Conservation (phyloP, 2,329 filamentous ascomycete species). For the Pestalotiopsis sp. region DNA sequence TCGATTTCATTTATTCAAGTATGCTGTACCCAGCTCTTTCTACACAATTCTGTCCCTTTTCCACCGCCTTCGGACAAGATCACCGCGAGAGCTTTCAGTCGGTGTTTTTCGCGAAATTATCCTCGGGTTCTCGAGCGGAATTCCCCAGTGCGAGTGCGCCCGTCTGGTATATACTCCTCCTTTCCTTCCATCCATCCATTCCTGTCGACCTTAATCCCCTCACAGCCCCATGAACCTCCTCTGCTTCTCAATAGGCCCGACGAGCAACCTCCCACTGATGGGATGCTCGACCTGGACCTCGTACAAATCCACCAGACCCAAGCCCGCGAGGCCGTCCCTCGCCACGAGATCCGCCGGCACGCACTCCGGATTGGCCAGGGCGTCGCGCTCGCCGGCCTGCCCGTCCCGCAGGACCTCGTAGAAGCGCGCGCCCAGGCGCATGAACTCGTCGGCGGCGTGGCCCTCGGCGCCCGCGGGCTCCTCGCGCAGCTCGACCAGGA, state of each 20-base stretch:
- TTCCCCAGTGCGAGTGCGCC: not conserved
- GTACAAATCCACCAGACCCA: not conserved
- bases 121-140: not conserved
- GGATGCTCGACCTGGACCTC: constrained; percentile 14
- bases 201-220: not conserved
- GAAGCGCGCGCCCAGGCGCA: constrained; percentile 14
- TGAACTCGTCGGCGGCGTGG: constrained; percentile 10
- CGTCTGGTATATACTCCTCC: not conserved
- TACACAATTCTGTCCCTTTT: too few species aligned
- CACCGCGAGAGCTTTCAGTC: too few species aligned
- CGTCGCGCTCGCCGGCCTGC: constrained; percentile 8
- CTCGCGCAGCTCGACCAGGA: constrained; percentile 8
- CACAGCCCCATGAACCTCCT: constrained; percentile 8
- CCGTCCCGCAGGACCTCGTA: constrained; percentile 15
- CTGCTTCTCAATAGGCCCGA: constrained; percentile 18
- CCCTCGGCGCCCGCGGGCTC: constrained; percentile 15
- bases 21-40: too few species aligned
- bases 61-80: too few species aligned
- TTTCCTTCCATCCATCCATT: not conserved
- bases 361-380: not conserved
- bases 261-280: constrained; percentile 14
- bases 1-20: too few species aligned
- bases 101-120: too few species aligned
- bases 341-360: not conserved
- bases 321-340: constrained; percentile 1